Conservation (phyloP, 2,329 filamentous ascomycete species). For the Claviceps quebecensis region DNA sequence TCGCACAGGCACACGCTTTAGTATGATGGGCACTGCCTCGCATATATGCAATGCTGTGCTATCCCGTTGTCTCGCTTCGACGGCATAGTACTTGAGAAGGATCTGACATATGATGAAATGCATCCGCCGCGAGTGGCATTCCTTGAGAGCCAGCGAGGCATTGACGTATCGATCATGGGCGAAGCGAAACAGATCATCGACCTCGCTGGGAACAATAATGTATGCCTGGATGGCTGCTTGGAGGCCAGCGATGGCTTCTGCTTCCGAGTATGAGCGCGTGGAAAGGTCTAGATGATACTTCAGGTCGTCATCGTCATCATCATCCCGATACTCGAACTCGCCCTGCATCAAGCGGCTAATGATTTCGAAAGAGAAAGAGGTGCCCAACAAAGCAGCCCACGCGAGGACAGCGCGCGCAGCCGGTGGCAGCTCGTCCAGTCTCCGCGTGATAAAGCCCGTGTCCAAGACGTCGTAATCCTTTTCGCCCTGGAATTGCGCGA, state of each 20-base stretch:
- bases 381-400: slow-evolving; percentile 76
- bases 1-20: slow-evolving; percentile 43
- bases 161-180: slow-evolving; percentile 77
- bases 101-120: slow-evolving; percentile 79
- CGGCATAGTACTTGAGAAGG: slow-evolving; percentile 55
- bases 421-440: slow-evolving; percentile 60
- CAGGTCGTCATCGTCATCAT: slow-evolving; percentile 31
- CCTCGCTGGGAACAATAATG: slow-evolving; percentile 67
- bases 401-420: slow-evolving; percentile 66
- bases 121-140: slow-evolving; percentile 64
- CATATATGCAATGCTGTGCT: slow-evolving; percentile 71
- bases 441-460: slow-evolving; percentile 66
- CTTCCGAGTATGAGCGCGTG: slow-evolving; percentile 37
- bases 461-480: slow-evolving; percentile 69
- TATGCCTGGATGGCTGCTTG: slow-evolving; percentile 69
- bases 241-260: slow-evolving; percentile 62
- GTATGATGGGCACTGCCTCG: slow-evolving; percentile 62
- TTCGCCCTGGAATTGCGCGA: slow-evolving; percentile 69
- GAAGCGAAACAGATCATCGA: slow-evolving; percentile 78
- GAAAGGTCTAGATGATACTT: slow-evolving; percentile 11
- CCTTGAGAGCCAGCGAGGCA: slow-evolving; percentile 54
- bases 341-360: slow-evolving; percentile 64
- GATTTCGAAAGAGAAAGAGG: slow-evolving; percentile 69
- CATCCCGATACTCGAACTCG: slow-evolving; percentile 49
- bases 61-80: slow-evolving; percentile 51